Conservation (phyloP, 1,284 basidiomycete genomes). For the Tilletia indica region DNA sequence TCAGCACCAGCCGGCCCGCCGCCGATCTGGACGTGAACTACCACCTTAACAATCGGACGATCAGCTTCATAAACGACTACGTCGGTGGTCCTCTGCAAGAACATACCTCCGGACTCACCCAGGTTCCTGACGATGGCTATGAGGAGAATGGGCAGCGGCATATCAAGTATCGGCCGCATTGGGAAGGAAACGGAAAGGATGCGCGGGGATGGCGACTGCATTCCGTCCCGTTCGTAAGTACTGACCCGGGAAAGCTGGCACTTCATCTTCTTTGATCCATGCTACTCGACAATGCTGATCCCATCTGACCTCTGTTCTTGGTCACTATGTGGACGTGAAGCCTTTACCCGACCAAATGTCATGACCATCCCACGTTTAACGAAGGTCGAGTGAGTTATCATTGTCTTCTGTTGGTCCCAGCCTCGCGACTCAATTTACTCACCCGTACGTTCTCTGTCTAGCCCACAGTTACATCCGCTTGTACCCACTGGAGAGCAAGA, state of each 20-base stretch:
- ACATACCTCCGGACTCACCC: slow-evolving; percentile 21
- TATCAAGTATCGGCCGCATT: slow-evolving; percentile 24
- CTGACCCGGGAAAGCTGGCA: no score
- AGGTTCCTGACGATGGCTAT: slow-evolving; percentile 18
- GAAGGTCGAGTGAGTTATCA: slow-evolving; percentile 29
- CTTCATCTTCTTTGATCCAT: no score
- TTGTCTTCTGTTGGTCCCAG: no score
- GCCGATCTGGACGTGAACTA: slow-evolving; percentile 26
- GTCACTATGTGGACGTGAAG: neutral
- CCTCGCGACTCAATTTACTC: no score
- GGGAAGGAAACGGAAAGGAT: slow-evolving; percentile 20
- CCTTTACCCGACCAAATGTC: neutral
- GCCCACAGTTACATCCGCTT: slow-evolving; percentile 36
- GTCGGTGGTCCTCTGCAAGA: slow-evolving; percentile 25
- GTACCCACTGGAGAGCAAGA: slow-evolving; percentile 41
- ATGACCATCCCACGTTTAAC: slow-evolving; percentile 38
- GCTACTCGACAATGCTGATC: no score
- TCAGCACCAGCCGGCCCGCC: slow-evolving; percentile 23
- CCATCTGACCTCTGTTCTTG: neutral
- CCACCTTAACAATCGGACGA: slow-evolving; percentile 8
- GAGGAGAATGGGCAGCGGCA: no score
- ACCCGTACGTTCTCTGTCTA: neutral
- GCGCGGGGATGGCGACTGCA: slow-evolving; percentile 41
- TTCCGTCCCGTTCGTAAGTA: slow-evolving; percentile 49
- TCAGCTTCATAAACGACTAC: slow-evolving; percentile 25